Evolutionary conservation across 2,329 filamentous ascomycete species (phyloP).

Genomic region (Paraphoma sp.): DNA sequence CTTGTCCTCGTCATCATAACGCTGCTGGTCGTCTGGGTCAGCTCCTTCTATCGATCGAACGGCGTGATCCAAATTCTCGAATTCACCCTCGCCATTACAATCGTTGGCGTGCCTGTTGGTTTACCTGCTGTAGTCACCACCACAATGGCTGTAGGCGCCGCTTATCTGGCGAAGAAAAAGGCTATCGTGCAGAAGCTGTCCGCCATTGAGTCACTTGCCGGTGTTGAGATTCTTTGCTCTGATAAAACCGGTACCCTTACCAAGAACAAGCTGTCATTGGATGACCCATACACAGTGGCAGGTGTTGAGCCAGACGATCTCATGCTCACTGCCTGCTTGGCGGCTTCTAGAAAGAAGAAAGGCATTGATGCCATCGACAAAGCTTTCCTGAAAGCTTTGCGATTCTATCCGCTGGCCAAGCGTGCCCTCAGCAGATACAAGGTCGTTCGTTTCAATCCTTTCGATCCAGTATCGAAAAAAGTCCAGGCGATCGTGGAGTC

Average conservation of each 20-base stretch:
- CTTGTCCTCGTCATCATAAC: constrained; percentile 82
- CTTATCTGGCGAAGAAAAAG: constrained; percentile 90
- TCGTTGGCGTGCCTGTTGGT: constrained; percentile 91
- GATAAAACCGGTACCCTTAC: constrained; percentile 94
- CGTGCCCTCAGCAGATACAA: constrained; percentile 81
- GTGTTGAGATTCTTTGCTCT: constrained; percentile 92
- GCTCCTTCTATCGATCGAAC: constrained; percentile 88
- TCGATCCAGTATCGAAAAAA: constrained; percentile 94
- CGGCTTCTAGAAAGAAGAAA: constrained; percentile 93
- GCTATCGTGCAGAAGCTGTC: constrained; percentile 93
- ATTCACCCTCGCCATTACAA: constrained; percentile 87
- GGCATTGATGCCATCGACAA: constrained; percentile 95
- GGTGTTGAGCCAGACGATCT: constrained; percentile 87
- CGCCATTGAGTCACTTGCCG: constrained; percentile 88
- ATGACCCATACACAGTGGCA: constrained; percentile 81
- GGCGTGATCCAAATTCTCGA: constrained; percentile 78
- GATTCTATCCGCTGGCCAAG: constrained; percentile 84
- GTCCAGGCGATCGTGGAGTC: constrained; percentile 84
- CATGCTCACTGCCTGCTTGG: constrained; percentile 90
- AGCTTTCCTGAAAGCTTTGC: constrained; percentile 87
- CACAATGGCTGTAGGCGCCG: constrained; percentile 92
- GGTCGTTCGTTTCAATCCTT: constrained; percentile 83
- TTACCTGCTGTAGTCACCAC: constrained; percentile 92
- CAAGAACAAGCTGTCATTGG: constrained; percentile 90
- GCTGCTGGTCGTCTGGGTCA: constrained; percentile 82